phyloP scores from a whole-genome alignment of 306 rosid species.

The Herpetospermum pedunculosum region DNA sequence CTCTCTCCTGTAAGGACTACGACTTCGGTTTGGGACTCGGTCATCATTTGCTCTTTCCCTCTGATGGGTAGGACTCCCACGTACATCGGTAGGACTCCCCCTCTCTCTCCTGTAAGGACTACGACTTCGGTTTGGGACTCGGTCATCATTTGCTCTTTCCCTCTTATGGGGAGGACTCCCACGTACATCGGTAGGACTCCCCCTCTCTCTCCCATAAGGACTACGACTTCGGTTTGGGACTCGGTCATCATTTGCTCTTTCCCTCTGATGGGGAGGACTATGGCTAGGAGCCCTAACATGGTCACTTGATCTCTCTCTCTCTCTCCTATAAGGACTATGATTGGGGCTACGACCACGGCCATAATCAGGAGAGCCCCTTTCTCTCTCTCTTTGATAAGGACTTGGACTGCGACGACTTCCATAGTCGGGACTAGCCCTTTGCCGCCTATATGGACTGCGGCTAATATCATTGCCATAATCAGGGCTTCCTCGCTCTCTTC shows the following conservation, averaged over 20 bases:
- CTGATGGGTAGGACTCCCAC: too few relatives aligned
- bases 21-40: too few relatives aligned
- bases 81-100: too few relatives aligned
- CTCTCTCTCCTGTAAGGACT: too few relatives aligned
- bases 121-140: too few relatives aligned
- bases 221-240: constrained; percentile 19
- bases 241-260: constrained; percentile 16
- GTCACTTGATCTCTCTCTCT: constrained; percentile 17
- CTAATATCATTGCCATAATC: constrained; percentile 87
- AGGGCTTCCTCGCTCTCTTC: constrained; percentile 89
- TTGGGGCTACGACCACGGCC: constrained; percentile 47
- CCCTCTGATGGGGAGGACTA: constrained; percentile 22
- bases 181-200: too few relatives aligned
- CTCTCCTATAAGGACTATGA: constrained; percentile 31
- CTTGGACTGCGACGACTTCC: constrained; percentile 60
- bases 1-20: too few relatives aligned
- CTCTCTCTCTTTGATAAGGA: constrained; percentile 43
- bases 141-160: too few relatives aligned
- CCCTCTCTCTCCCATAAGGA: constrained; percentile 39
- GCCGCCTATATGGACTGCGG: constrained; percentile 51
- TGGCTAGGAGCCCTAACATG: constrained; percentile 20
- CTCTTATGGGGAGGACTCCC: too few relatives aligned
- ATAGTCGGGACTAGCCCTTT: constrained; percentile 72
- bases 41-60: too few relatives aligned
- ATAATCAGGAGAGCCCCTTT: constrained; percentile 43